These are phyloP conservation scores for Stevia rebaudiana DNA, from an alignment of 140 eudicot species.

Conservation along the genomic window DNA sequence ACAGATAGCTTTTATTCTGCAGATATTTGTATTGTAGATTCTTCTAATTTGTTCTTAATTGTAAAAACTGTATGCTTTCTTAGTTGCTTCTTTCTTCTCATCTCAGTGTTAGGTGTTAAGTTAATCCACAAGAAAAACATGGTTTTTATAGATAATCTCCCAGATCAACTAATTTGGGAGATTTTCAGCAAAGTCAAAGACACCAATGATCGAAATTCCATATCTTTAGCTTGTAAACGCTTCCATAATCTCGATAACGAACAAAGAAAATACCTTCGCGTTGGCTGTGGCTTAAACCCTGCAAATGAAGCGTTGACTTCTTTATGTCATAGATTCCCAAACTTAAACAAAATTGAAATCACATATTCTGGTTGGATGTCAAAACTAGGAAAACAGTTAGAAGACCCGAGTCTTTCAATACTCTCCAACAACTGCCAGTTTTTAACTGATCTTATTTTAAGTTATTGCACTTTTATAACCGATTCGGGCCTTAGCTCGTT, in stretches of 20 bases:
- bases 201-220: constrained; percentile 43
- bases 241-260: constrained; percentile 53
- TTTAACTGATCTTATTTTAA: constrained; percentile 55
- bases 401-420: constrained; percentile 53
- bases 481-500: constrained; percentile 61
- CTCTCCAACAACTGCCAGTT: constrained; percentile 51
- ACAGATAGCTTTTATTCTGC: background rate
- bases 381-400: constrained; percentile 63
- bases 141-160: constrained; percentile 51
- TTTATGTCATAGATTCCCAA: constrained; percentile 57
- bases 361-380: constrained; percentile 85
- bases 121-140: constrained; percentile 1
- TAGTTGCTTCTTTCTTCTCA: background rate
- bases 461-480: constrained; percentile 69
- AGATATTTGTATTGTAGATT: background rate
- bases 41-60: background rate
- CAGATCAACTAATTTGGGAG: constrained; percentile 57
- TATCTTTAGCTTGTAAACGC: constrained; percentile 60
- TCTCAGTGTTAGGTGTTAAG: constrained; percentile 19
- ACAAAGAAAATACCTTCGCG: constrained; percentile 50
- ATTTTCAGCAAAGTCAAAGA: constrained; percentile 41
- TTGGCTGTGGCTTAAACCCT: constrained; percentile 78
- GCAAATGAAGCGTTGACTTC: constrained; percentile 53
- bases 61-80: background rate
- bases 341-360: constrained; percentile 60